Evolutionary conservation across 2,329 filamentous ascomycete species (phyloP), one percentile per base, ranked within the genome.

Genomic region (Clonostachys byssicola): DNA sequence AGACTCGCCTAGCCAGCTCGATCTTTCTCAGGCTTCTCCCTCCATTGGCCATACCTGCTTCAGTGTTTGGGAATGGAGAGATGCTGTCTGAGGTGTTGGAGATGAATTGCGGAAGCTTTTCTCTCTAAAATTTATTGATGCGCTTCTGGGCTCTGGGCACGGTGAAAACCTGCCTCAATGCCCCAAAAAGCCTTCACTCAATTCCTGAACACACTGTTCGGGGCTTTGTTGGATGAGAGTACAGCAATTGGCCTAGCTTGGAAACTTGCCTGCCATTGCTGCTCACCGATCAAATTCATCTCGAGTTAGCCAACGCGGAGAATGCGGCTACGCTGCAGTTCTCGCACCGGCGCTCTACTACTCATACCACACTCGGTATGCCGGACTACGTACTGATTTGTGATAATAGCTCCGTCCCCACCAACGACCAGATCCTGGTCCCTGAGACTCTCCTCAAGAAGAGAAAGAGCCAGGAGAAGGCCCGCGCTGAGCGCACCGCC

Each of bases 381-480:
- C 71, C 78, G 85, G 81, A 82, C 78, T 78, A 81, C 80, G 83
- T 85, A 89, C 86, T 89, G 84, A 89, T 88, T 83, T 72, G 49
- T 47, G 43, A 34, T 46, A 53, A 52, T 61, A 96, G 91, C 78
- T 85, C 85, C 77, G 89, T 96, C 68, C 90, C 94, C 61, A 95
- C 91, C 74, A 78, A 92, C 75, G 89, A 96, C 74, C 88, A 97
- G 74, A 85, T 99, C 73, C 82, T 97, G 73, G 90, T 97, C 71
- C 94, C 94, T 63, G 94, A 99, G 89, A 99, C 94, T 65, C 89
- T 99, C 68, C 85, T 99, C 75, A 99, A 99, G 89, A 99, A 99
- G 90, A 89, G 94, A 81, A 99, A 99, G 91, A 90, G 85, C 74
- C 92, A 96, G 80, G 94, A 99, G 86, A 96, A 96, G 86, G 91